Base-by-base conservation (phyloP, 108 stramenopile genomes). In the Nitzschia palea region DNA sequence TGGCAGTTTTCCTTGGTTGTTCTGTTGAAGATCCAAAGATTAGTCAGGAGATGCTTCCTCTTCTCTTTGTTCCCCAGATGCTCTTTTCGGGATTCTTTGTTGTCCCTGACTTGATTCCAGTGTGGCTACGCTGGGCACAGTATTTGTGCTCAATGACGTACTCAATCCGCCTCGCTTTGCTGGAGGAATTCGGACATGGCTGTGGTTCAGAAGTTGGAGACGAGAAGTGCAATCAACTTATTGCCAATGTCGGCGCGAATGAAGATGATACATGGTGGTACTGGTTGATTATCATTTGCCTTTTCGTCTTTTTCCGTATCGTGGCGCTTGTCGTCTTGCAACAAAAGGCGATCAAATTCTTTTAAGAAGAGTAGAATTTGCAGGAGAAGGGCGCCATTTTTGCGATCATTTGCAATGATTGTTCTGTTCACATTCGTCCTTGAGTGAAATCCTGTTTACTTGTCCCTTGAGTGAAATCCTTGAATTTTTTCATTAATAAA, bases 71-170 rank as follows among this genome's bases (percentile, higher is more conserved):
- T 22, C 89, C 89, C 2, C 89, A 91, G 69, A 80, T 91, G 74
- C 80, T 91, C 14, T 91, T 91, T 67, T 80, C 84, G n/a, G 89
- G 89, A 5, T 83, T 91, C 68, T 91, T 84, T 62, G 82, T 91
- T 10, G 36, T 59, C 0, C 73, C 71, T 1, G 72, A 67, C 22
- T 58, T 84, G 25, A 84, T 86, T 45, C 67, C 74, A 9, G 5
- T 34, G 17, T 86, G 81, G 81, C 33, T 86, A 35, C 76, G 85
- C 40, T 90, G 92, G 92, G 86, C 87, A 26, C 92, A 80, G 65
- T 94, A 90, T 62, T 71, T 90, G 14, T 94, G 88, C 68, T 60
- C 85, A 1, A 48, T 94, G 57, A 83, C 82, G 22, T 83, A 76
- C 31, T 69, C 82, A 0, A 29, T 79, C 1, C 78, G 78, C 9